These are phyloP conservation scores for Porpolomopsis calyptriformis DNA, from an alignment of 768 basidiomycete species.

Conservation along the genomic window DNA sequence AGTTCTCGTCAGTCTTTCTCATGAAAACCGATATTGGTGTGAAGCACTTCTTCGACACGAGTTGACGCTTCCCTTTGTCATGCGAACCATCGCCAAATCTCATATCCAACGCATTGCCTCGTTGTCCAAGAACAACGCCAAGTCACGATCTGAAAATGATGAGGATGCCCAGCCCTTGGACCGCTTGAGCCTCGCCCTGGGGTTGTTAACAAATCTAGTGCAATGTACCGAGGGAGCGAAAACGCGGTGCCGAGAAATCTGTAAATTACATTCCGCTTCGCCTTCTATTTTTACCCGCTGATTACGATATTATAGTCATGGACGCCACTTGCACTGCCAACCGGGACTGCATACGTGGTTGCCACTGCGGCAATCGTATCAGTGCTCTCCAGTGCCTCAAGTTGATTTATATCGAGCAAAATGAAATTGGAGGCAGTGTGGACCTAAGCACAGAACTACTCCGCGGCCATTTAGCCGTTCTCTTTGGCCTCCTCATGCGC, in stretches of 20 bases:
- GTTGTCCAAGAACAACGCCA: conserved; percentile 7
- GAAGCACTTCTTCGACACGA: conserved; percentile 37
- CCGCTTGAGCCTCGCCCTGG: conserved; percentile 62
- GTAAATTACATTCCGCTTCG: conserved; percentile 23
- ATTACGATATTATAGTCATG: too few relatives aligned
- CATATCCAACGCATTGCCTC: conserved; percentile 18
- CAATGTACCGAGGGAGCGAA: conserved; percentile 46
- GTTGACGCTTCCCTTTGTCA: conserved; percentile 34
- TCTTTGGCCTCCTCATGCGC: conserved; percentile 51
- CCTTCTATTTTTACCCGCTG: conserved; percentile 1
- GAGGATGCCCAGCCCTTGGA: conserved; percentile 44
- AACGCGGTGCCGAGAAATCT: conserved; percentile 32
- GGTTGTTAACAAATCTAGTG: conserved; percentile 65
- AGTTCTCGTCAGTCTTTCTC: conserved; percentile 62
- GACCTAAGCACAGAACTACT: conserved; percentile 30
- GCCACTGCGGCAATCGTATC: conserved; percentile 38
- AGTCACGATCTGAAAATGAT: conserved; percentile 7
- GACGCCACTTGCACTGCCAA: conserved; percentile 40
- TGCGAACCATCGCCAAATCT: conserved; percentile 36
- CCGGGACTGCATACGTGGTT: conserved; percentile 39
- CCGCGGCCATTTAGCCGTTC: conserved; percentile 63
- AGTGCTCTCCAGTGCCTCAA: conserved; percentile 43
- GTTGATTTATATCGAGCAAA: conserved; percentile 36
- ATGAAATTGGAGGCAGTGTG: conserved; percentile 11
- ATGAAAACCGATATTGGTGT: conserved; percentile 50